A percentile compares a stretch with the other conserved stretches of the same genome.
These are phyloP conservation scores for Parathielavia hyrcaniae DNA, from an alignment of 495 filamentous ascomycete genomes.

Conservation along the genomic window DNA sequence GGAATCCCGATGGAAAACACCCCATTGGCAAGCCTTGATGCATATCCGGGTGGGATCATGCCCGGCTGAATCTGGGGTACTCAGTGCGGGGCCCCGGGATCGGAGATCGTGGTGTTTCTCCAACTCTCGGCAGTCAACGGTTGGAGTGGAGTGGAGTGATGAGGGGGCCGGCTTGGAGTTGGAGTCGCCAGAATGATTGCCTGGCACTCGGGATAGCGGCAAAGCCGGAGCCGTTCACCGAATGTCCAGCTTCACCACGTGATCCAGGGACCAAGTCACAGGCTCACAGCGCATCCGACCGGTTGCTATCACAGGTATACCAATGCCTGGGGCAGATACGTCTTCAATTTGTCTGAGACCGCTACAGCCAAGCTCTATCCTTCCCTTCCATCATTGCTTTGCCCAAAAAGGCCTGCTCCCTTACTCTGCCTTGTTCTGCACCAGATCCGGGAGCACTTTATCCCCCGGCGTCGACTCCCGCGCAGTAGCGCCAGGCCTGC, in stretches of 20 bases:
- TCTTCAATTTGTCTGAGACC: too few species aligned
- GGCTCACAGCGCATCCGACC: too few species aligned
- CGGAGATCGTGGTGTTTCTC: not conserved
- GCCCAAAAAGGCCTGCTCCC: too few species aligned
- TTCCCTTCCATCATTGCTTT: too few species aligned
- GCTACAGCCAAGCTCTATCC: too few species aligned
- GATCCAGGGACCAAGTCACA: too few species aligned
- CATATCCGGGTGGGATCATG: not conserved
- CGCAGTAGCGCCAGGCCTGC: constrained; percentile 29
- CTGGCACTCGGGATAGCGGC: too few species aligned
- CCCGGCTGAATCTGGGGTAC: not conserved
- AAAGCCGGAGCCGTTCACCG: too few species aligned
- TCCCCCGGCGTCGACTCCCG: constrained; percentile 29
- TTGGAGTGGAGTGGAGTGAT: not conserved
- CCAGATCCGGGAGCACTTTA: constrained; percentile 39
- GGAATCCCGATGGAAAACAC: constrained; percentile 1
- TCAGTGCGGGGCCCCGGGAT: not conserved
- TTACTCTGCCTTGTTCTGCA: constrained; percentile 29
- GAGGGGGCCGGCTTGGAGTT: not conserved
- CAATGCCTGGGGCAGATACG: too few species aligned
- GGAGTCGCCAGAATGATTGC: too few species aligned
- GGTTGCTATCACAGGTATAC: too few species aligned
- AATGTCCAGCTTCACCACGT: too few species aligned
- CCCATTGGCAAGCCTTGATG: not conserved
- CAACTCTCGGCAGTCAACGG: constrained; percentile 8